phyloP scores from a whole-genome alignment of 2,329 filamentous ascomycete species.

The Amauroascus niger region DNA sequence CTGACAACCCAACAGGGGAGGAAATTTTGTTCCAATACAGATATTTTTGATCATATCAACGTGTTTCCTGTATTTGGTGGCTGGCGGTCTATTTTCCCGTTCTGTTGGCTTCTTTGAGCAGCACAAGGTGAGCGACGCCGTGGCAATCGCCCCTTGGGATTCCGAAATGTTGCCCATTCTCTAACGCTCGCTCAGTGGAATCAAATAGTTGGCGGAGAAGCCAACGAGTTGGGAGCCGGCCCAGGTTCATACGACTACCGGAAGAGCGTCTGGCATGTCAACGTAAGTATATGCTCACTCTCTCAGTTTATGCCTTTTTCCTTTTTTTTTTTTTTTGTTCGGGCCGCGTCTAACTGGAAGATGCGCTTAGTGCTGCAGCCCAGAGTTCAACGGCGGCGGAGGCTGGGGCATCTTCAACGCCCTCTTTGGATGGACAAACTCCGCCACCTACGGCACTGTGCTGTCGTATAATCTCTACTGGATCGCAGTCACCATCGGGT shows the following conservation, averaged over 20 bases:
- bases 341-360: background rate
- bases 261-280: constrained; percentile 14
- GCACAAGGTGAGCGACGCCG: constrained; percentile 5
- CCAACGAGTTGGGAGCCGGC: constrained; percentile 9
- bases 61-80: constrained; percentile 13
- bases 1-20: constrained; percentile 4
- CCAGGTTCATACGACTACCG: constrained; percentile 11
- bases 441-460: constrained; percentile 76
- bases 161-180: background rate
- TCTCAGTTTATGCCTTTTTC: background rate
- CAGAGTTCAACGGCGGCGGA: constrained; percentile 59
- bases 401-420: constrained; percentile 85
- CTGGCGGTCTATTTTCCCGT: constrained; percentile 8
- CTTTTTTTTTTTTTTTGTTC: too few species aligned
- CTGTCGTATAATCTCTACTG: constrained; percentile 85
- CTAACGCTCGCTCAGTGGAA: constrained; percentile 11
- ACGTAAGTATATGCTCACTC: background rate
- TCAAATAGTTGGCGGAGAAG: constrained; percentile 11
- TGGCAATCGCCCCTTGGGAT: background rate
- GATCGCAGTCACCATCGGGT: constrained; percentile 58
- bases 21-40: constrained; percentile 13
- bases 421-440: constrained; percentile 79
- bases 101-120: constrained; percentile 12
- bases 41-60: constrained; percentile 13
- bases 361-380: constrained; percentile 60